Conservation (phyloP, 2,329 filamentous ascomycete genomes). For the Macrophomina tecta region DNA sequence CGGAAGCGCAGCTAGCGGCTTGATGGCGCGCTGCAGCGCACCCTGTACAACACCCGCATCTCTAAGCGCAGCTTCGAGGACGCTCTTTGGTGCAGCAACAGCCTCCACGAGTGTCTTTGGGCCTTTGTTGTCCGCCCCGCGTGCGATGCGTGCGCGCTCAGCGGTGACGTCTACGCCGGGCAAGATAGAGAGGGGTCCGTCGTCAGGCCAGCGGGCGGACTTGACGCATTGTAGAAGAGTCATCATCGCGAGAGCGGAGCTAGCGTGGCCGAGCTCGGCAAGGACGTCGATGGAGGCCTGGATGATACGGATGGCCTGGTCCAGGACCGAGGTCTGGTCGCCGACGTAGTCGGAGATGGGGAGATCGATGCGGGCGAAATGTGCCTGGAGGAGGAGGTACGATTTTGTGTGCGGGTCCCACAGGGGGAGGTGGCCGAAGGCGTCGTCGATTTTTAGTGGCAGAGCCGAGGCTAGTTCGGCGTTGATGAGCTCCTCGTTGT, state of each 20-base stretch:
- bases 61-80: slow-evolving; percentile 48
- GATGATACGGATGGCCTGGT: slow-evolving; percentile 95
- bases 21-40: slow-evolving; percentile 58
- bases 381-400: slow-evolving; percentile 90
- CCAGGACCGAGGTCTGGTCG: slow-evolving; percentile 85
- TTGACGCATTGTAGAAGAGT: slow-evolving; percentile 90
- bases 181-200: slow-evolving; percentile 78
- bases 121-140: slow-evolving; percentile 33
- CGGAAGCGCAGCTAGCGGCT: slow-evolving; percentile 71
- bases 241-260: slow-evolving; percentile 81
- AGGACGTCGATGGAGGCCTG: slow-evolving; percentile 94
- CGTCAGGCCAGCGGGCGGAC: slow-evolving; percentile 86
- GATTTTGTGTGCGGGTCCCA: slow-evolving; percentile 99
- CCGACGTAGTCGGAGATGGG: slow-evolving; percentile 98
- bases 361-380: slow-evolving; percentile 90
- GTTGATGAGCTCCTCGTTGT: slow-evolving; percentile 98
- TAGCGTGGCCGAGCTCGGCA: slow-evolving; percentile 83
- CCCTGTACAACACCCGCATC: slow-evolving; percentile 58
- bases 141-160: slow-evolving; percentile 50
- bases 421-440: slow-evolving; percentile 75
- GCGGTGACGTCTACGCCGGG: slow-evolving; percentile 67
- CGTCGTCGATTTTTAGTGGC: slow-evolving; percentile 62
- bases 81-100: slow-evolving; percentile 33
- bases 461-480: slow-evolving; percentile 84
- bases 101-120: slow-evolving; percentile 44